Percentiles rank a stretch among this genome's conserved stretches.
Evolutionary conservation across 495 filamentous ascomycete species (phyloP).

Genomic region (Aspergillus diversus): DNA sequence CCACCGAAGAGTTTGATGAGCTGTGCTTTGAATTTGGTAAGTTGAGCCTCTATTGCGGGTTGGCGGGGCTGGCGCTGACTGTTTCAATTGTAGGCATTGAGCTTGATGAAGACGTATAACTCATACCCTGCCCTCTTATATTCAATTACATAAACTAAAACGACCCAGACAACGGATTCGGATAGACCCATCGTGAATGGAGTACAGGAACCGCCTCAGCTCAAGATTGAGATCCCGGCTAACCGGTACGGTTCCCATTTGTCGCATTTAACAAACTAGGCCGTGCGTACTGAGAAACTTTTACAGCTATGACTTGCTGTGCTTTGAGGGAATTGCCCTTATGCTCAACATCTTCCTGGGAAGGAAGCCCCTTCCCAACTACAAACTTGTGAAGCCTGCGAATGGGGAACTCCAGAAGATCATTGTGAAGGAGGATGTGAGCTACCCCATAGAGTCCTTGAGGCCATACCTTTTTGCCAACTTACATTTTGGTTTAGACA

Average conservation of each 20-base stretch:
- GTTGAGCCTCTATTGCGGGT: constrained; percentile 25
- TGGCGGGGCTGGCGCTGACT: constrained; percentile 45
- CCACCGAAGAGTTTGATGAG: constrained; percentile 91
- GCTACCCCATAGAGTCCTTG: constrained; percentile 19
- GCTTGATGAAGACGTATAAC: constrained; percentile 84
- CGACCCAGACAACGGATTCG: constrained; percentile 66
- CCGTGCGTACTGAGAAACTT: constrained; percentile 28
- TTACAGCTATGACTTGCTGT: constrained; percentile 92
- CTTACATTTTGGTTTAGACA: constrained; percentile 53
- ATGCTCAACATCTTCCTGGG: constrained; percentile 95
- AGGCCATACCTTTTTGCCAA: not conserved
- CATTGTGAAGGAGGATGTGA: constrained; percentile 71
- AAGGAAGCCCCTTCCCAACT: constrained; percentile 74
- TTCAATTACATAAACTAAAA: constrained; percentile 23
- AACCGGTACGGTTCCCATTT: constrained; percentile 63
- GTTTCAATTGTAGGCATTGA: constrained; percentile 69
- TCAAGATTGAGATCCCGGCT: constrained; percentile 98
- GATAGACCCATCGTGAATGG: constrained; percentile 74
- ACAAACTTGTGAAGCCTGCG: constrained; percentile 68
- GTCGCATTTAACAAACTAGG: not conserved
- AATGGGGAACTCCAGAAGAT: constrained; percentile 77
- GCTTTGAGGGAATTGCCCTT: constrained; percentile 94
- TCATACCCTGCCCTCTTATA: constrained; percentile 1
- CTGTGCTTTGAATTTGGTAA: constrained; percentile 97
- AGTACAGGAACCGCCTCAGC: constrained; percentile 83